These are phyloP conservation scores for Cryptococcus hybrid DNA, from an alignment of 1,284 basidiomycete genomes.

Conservation along the genomic window DNA sequence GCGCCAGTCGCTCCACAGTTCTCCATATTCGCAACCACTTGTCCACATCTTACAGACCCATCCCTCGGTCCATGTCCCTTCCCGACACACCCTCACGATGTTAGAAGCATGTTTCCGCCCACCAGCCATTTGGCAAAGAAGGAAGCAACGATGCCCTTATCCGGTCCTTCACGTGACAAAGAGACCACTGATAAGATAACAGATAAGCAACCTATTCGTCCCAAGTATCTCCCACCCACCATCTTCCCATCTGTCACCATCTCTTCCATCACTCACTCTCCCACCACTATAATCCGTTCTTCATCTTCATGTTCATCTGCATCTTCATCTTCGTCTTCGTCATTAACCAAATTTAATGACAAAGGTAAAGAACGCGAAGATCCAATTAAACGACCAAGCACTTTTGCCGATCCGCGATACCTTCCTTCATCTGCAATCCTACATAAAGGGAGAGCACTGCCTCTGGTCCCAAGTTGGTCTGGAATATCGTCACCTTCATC, in stretches of 20 bases:
- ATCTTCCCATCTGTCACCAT: not conserved
- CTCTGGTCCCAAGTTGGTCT: conserved; percentile 13
- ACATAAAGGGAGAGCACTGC: conserved; percentile 17
- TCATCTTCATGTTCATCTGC: not conserved
- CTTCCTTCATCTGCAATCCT: conserved; percentile 5
- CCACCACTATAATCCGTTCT: not conserved
- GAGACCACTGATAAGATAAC: not conserved
- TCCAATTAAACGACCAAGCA: not conserved
- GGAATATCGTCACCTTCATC: conserved; percentile 3
- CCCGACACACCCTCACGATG: conserved; percentile 18
- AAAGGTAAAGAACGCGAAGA: not conserved
- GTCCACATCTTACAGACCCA: conserved; percentile 12
- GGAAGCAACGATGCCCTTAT: not conserved
- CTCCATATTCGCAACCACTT: conserved; percentile 14
- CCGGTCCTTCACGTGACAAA: not conserved
- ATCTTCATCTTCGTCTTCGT: conserved; percentile 11
- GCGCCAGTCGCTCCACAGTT: conserved; percentile 1
- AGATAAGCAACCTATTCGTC: not conserved
- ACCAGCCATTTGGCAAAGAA: conserved; percentile 8
- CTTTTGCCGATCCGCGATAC: conserved; percentile 11
- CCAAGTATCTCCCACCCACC: not conserved
- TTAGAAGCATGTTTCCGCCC: conserved; percentile 15
- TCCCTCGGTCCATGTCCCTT: conserved; percentile 18
- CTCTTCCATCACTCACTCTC: not conserved
- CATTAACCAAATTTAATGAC: conserved; percentile 5